These are phyloP conservation scores for Pyrus betulifolia DNA, from an alignment of 306 rosid genomes.

Conservation along the genomic window DNA sequence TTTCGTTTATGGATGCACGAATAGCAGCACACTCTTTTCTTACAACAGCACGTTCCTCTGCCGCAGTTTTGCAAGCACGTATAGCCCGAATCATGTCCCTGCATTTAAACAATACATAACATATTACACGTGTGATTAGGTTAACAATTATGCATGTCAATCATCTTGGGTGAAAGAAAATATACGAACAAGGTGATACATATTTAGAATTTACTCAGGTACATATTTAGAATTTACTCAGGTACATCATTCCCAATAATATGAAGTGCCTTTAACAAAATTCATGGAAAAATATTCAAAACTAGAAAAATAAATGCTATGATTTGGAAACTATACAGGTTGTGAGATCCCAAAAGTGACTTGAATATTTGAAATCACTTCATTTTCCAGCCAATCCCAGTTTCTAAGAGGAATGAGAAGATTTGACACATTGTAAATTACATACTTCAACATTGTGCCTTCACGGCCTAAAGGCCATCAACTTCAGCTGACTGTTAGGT, in stretches of 20 bases:
- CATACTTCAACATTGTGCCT: not conserved
- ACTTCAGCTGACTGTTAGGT: not conserved
- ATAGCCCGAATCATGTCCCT: slow-evolving; percentile 99
- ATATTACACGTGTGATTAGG: not conserved
- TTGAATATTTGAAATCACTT: not conserved
- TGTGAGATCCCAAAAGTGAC: not conserved
- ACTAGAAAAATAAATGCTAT: not conserved
- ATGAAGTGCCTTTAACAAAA: slow-evolving; percentile 5
- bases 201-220: slow-evolving; percentile 2
- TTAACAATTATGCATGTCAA: not conserved
- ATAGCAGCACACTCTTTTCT: slow-evolving; percentile 99
- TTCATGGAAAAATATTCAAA: not conserved
- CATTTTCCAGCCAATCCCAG: not conserved
- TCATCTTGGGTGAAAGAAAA: slow-evolving; percentile 7
- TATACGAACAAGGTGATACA: not conserved
- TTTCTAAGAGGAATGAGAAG: not conserved
- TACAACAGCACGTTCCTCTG: slow-evolving; percentile 95
- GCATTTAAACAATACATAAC: slow-evolving; percentile 13
- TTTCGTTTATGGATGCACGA: slow-evolving; percentile 85
- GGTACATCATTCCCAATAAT: slow-evolving; percentile 6
- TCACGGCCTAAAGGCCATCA: not conserved
- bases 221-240: not conserved
- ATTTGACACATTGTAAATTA: not conserved
- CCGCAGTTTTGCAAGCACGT: slow-evolving; percentile 97
- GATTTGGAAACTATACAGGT: not conserved